These are phyloP conservation scores for Ceratocystiopsis brevicomis DNA, from an alignment of 2,329 filamentous ascomycete genomes.

Conservation along the genomic window DNA sequence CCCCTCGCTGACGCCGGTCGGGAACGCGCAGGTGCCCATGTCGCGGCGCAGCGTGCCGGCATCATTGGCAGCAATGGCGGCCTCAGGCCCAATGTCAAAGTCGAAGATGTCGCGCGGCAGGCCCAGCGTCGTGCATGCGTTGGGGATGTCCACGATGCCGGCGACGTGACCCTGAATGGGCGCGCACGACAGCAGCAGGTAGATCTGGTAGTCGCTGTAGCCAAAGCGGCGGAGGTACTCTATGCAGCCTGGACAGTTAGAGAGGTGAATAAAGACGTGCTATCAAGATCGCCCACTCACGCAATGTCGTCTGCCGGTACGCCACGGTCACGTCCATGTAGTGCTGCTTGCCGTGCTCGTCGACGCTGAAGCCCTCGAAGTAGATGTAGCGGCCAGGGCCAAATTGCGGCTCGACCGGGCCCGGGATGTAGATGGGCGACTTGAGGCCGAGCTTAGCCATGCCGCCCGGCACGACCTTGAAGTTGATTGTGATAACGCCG, in stretches of 20 bases:
- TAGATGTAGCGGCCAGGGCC: constrained; percentile 65
- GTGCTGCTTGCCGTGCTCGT: constrained; percentile 74
- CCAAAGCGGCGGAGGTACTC: constrained; percentile 64
- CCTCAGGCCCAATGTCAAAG: constrained; percentile 63
- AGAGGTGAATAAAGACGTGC: too few relatives aligned
- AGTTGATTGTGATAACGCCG: constrained; percentile 65
- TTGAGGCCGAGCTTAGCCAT: constrained; percentile 58
- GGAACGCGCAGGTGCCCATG: constrained; percentile 53
- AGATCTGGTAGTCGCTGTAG: constrained; percentile 58
- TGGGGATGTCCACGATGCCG: constrained; percentile 79
- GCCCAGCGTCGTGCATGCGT: constrained; percentile 76
- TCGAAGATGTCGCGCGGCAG: constrained; percentile 89
- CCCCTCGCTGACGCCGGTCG: constrained; percentile 24
- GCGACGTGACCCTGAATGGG: constrained; percentile 78
- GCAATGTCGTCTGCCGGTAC: constrained; percentile 62
- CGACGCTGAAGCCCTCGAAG: constrained; percentile 81
- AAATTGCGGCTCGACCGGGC: constrained; percentile 76
- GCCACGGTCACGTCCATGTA: constrained; percentile 75
- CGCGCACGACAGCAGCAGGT: constrained; percentile 68
- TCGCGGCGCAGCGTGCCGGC: constrained; percentile 33
- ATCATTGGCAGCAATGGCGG: constrained; percentile 13
- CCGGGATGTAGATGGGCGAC: constrained; percentile 68
- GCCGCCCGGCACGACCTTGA: constrained; percentile 69
- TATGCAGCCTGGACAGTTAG: constrained; percentile 36
- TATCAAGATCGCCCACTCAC: constrained; percentile 11